Evolutionary conservation across 1,139 yeast species (phyloP), one percentile per base, ranked within the genome.

Genomic region (Sugiyamaella castrensis): DNA sequence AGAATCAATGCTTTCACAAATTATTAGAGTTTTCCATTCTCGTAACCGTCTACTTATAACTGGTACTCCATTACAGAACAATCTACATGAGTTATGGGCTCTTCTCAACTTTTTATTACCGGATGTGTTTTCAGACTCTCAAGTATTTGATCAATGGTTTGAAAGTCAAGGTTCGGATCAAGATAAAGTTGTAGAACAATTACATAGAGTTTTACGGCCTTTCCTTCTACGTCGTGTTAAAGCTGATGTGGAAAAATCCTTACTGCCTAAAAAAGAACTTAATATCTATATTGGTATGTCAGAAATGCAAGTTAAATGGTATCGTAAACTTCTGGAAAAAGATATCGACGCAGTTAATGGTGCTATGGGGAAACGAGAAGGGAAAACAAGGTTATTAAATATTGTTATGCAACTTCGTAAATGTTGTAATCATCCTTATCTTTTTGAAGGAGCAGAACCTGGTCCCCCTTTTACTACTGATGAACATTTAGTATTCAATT

Each of bases 391-490:
- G 49, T 73, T 92, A 56, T 73, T 92, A 48, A 92, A 92, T 63
- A 91, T 92, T 61, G 97, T 92, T 19, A 92, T 92, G 98, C 98
- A 92, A 68, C 74, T 92, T 55, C 77, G 98, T 61, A 92, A 92
- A 67, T 92, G 98, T 66, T 92, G 98, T 68, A 92, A 92, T 65
- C 98, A 92, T 68, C 98, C 98, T 0, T 92, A 92, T 66, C 72
- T 92, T 47, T 92, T 92, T 63, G 98, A 92, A 66, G 98, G 98
- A 33, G 98, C 98, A 1, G 98, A 92, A 66, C 98, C 98, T 0
- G 98, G 98, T 8, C 98, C 98, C 1, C 98, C 98, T 0, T 92
- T 76, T 65, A 92, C 98, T 2, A 92, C 96, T 1, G 98, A 91
- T 67, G 98, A 91, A 65, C 98, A 92, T 70, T 75, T 92, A 57